Base-by-base conservation (phyloP, 2,329 filamentous ascomycete species). In the Didymella segeticola region DNA sequence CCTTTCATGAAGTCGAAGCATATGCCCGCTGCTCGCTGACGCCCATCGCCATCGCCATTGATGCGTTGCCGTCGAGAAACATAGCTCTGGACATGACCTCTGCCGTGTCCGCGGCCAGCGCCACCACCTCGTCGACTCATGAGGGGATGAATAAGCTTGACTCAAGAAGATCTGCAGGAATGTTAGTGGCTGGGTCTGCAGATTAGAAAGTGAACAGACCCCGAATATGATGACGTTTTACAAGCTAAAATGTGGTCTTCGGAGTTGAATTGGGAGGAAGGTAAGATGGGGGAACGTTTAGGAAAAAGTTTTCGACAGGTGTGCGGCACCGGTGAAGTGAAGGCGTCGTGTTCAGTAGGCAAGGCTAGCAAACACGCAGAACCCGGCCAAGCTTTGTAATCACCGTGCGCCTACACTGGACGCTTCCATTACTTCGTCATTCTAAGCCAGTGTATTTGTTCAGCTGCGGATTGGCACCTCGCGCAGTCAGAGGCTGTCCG, bases 251-350 rank as follows among this genome's bases (percentile, higher is more conserved):
- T 31, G 2, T 15, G 12, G 14, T 15, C 14, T 3, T 3, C 15
- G 3, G 10, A 31, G 3, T 15, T 15, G 29, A 37, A 23, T 5
- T n/a, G 12, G 6, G 9, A 23, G 19, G 5, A 20, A 5, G n/a
- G 14, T 6, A 4, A 12, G 27, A 12, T 12, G 27, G 27, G 10
- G 5, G 17, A 22, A 8, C 15, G 26, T 14, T 6, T 11, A 17
- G 8, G 14, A 17, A 19, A 47, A 31, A 12, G 17, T 31, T 31
- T 31, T 25, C 25, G 25, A 2, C 5, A 22, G 27, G 9, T 6
- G 22, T 41, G 17, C 6, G 27, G 14, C 45, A 27, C 34, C 15
- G 36, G 36, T 34, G 45, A 48, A 34, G 45, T 48, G 45, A 41
- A 48, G 36, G n/a, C 26, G 17, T 30, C 26, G 27, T 47, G 20